These are phyloP conservation scores for Xerocomus amazonicus DNA, from an alignment of 1,284 basidiomycete species.

Conservation along the genomic window DNA sequence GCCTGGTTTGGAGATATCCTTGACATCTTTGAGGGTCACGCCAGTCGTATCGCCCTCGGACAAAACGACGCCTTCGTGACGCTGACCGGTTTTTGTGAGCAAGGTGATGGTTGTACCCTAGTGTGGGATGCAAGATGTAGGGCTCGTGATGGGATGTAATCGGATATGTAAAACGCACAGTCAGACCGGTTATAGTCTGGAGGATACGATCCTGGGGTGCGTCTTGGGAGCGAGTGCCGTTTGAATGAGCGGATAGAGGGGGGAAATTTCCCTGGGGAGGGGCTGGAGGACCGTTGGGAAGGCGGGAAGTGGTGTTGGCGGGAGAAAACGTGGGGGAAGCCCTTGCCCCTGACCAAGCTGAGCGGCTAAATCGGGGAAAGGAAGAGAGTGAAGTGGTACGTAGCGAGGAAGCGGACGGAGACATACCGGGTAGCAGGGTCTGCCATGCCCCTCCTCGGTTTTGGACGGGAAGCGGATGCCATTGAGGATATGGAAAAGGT, in stretches of 20 bases:
- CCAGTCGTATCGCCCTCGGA: conserved; percentile 67
- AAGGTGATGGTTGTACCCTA: conserved; percentile 75
- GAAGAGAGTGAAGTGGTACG: conserved; percentile 6
- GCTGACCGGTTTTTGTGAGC: conserved; percentile 60
- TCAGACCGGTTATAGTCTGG: conserved; percentile 59
- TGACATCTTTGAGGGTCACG: conserved; percentile 71
- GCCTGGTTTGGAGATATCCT: conserved; percentile 59
- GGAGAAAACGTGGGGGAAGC: conserved; percentile 66
- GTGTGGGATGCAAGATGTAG: conserved; percentile 18
- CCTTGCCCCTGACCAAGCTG: conserved; percentile 62
- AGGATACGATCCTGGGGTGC: conserved; percentile 52
- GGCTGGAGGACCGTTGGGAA: conserved; percentile 41
- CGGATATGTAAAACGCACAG: conserved; percentile 42
- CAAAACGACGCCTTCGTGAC: conserved; percentile 66
- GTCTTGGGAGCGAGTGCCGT: conserved; percentile 45
- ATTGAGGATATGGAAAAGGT: conserved; percentile 36
- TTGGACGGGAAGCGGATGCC: conserved; percentile 59
- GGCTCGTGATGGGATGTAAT: conserved; percentile 14
- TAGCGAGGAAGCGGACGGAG: conserved; percentile 13
- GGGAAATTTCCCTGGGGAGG: conserved; percentile 45
- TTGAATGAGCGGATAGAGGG: conserved; percentile 44
- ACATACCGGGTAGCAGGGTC: conserved; percentile 57
- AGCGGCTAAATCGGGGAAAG: conserved; percentile 41
- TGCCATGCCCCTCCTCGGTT: conserved; percentile 55
- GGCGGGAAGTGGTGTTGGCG: conserved; percentile 44